Evolutionary conservation across 768 basidiomycete genomes (phyloP), one percentile per base, ranked within the genome.

Genomic region (Suillus paluster): DNA sequence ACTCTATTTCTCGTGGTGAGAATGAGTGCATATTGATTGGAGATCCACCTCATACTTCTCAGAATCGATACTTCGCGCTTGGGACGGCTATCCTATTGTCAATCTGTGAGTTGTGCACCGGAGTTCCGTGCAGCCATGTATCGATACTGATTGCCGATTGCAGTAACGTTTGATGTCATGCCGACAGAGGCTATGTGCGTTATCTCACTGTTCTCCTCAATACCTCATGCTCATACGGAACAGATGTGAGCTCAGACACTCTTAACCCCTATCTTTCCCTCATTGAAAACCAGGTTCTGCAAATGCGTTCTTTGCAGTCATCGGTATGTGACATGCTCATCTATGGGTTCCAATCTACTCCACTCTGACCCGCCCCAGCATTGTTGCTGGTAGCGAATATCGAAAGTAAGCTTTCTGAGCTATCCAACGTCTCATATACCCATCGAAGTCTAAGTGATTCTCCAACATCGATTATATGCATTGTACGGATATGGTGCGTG

Each of bases 51-150:
- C 10, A 55, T 4, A 7, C 5, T n/a, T 30, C 25, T 23, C 38
- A 61, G 60, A 58, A 58, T 27, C 60, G 60, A 30, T 61, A 61
- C 39, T 61, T 61, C 14, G 60, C 57, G n/a, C 17, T 61, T 25
- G 57, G 36, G 21, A 15, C 38, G 9, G 23, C 33, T 33, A 41
- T 61, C 34, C 5, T 58, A 5, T 23, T 33, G 33, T 59, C 60
- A 21, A 15, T 58, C 12, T 45, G 60, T 61, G 55, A 61, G 60
- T 59, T 6, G 15, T 25, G 17, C 11, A 11, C 10, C 45, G 3
- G 11, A 34, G 17, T 23, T 17, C 5, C 4, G 19, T 36, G n/a
- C 25, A 38, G 3, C 17, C 6, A n/a, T 27, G 23, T 36, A 53
- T 54, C 23, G 33, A 17, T 36, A n/a, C 8, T 54, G 34, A 38